phyloP scores from a whole-genome alignment of 768 basidiomycete species.

The Pleurotus tuber-regium region DNA sequence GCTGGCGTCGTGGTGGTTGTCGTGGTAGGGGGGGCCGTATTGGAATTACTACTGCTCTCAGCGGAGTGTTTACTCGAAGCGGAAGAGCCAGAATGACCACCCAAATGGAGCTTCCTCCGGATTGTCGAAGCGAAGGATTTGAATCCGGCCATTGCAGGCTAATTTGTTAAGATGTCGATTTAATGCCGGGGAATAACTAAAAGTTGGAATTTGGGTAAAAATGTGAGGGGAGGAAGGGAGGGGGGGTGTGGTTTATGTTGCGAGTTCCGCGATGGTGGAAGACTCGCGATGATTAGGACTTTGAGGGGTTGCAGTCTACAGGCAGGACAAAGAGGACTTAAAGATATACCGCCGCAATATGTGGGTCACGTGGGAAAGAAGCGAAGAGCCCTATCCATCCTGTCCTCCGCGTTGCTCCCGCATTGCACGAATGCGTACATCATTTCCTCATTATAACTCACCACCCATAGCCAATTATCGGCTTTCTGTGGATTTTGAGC shows the following conservation, averaged over 20 bases:
- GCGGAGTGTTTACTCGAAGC: background rate
- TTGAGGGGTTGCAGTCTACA: background rate
- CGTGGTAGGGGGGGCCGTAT: too few relatives aligned
- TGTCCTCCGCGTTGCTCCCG: background rate
- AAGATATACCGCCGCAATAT: background rate
- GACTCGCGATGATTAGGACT: background rate
- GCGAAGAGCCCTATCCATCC: too few relatives aligned
- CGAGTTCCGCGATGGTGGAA: background rate
- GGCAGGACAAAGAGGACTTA: background rate
- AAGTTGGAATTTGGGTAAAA: too few relatives aligned
- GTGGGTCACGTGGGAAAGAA: background rate
- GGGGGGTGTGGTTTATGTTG: background rate
- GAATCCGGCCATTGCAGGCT: background rate
- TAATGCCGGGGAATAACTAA: too few relatives aligned
- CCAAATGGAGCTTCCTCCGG: slow-evolving; percentile 4
- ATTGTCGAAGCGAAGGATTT: slow-evolving; percentile 1
- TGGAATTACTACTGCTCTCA: background rate
- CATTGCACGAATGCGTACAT: too few relatives aligned
- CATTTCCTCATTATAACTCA: too few relatives aligned
- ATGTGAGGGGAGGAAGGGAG: too few relatives aligned
- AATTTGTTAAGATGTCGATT: too few relatives aligned
- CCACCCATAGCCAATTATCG: too few relatives aligned
- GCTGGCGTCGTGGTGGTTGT: background rate
- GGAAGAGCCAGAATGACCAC: background rate
- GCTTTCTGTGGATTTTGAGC: too few relatives aligned